These are phyloP conservation scores for Cytospora piceicola DNA, from an alignment of 2,329 filamentous ascomycete genomes.

Conservation along the genomic window DNA sequence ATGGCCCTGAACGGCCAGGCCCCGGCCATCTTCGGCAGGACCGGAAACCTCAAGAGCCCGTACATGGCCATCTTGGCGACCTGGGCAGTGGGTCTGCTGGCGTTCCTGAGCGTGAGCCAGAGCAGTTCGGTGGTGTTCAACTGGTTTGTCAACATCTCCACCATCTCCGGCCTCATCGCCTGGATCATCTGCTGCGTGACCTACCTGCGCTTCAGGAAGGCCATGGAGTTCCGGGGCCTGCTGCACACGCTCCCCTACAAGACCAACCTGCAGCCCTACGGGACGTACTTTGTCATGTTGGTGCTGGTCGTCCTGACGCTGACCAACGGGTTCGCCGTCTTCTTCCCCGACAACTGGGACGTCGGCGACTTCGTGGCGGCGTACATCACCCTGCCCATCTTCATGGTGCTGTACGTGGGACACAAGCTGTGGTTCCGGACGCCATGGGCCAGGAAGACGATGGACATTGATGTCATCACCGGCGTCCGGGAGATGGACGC, in stretches of 20 bases:
- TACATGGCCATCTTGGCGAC: slow-evolving; percentile 57
- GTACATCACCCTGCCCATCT: slow-evolving; percentile 67
- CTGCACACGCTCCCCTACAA: slow-evolving; percentile 55
- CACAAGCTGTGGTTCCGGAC: slow-evolving; percentile 60
- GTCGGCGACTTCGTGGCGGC: slow-evolving; percentile 65
- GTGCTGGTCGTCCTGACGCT: slow-evolving; percentile 66
- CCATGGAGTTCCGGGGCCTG: slow-evolving; percentile 57
- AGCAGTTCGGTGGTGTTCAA: slow-evolving; percentile 67
- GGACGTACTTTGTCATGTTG: slow-evolving; percentile 62
- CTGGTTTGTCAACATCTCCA: slow-evolving; percentile 74
- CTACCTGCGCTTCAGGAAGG: slow-evolving; percentile 62
- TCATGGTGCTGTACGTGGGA: slow-evolving; percentile 61
- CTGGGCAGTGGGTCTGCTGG: slow-evolving; percentile 64
- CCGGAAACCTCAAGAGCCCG: slow-evolving; percentile 65
- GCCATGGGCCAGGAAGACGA: slow-evolving; percentile 45
- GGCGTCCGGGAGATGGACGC: slow-evolving; percentile 67
- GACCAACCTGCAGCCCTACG: slow-evolving; percentile 63
- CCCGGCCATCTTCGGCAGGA: slow-evolving; percentile 62
- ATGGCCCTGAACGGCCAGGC: slow-evolving; percentile 70
- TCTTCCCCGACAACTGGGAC: slow-evolving; percentile 68
- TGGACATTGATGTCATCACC: slow-evolving; percentile 59
- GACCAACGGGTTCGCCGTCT: slow-evolving; percentile 77
- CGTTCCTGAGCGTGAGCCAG: slow-evolving; percentile 70
- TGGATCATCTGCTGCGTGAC: slow-evolving; percentile 64
- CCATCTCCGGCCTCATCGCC: slow-evolving; percentile 62